Percentiles rank a stretch among this genome's conserved stretches.
These are phyloP conservation scores for Luzula sylvatica DNA, from an alignment of 176 grass and related monocot species.

Conservation along the genomic window DNA sequence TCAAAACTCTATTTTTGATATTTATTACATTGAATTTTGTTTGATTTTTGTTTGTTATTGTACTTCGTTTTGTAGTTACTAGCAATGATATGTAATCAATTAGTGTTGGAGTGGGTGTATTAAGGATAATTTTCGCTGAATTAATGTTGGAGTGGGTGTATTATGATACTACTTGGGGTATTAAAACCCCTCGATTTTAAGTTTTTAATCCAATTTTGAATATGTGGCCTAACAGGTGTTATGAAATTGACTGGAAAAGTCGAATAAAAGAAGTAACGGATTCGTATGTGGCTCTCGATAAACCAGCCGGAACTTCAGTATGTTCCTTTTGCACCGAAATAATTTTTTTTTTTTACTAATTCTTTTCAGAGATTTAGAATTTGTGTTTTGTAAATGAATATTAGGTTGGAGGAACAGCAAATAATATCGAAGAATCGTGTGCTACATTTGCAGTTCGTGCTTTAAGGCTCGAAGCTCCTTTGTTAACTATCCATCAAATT, in stretches of 20 bases:
- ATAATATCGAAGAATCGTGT: conserved; percentile 97
- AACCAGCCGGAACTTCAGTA: conserved; percentile 96
- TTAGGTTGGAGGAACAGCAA: conserved; percentile 88
- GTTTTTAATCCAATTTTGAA: too few species aligned
- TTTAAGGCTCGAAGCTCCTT: conserved; percentile 56
- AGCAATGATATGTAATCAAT: too few species aligned
- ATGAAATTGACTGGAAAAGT: conserved; percentile 93
- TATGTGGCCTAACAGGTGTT: conserved; percentile 61
- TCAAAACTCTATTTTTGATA: too few species aligned
- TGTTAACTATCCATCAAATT: conserved; percentile 92
- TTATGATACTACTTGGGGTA: too few species aligned
- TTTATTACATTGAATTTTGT: too few species aligned
- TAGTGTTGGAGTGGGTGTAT: too few species aligned
- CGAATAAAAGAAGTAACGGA: conserved; percentile 62
- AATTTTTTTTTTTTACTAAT: neutral
- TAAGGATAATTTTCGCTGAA: too few species aligned
- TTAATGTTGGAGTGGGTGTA: too few species aligned
- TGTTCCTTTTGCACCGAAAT: conserved; percentile 16
- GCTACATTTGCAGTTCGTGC: conserved; percentile 78
- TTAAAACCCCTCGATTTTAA: neutral
- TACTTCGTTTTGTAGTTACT: too few species aligned
- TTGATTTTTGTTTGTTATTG: too few species aligned
- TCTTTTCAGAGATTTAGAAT: too few species aligned
- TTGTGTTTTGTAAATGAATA: too few species aligned
- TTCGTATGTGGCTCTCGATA: conserved; percentile 72